Conservation (phyloP, 148 eudicot species). For the Amaranthus cruentus region DNA sequence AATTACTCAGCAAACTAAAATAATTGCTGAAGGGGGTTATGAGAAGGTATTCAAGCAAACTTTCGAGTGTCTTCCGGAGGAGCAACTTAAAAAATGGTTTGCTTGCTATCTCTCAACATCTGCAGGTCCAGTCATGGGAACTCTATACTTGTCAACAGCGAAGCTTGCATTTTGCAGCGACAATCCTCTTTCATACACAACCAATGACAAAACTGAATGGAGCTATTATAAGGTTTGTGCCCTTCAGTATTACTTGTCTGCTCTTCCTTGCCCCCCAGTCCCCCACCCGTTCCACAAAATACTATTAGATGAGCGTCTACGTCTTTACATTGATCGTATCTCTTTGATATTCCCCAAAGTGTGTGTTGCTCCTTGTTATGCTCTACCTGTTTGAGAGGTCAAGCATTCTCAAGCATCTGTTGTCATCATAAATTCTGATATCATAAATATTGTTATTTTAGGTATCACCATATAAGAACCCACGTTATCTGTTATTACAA, state of each 20-base stretch:
- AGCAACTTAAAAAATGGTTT: conserved; percentile 63
- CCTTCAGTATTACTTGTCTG: not conserved
- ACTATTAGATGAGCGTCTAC: not conserved
- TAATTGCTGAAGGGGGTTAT: conserved; percentile 90
- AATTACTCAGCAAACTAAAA: conserved; percentile 77
- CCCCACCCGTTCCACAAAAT: not conserved
- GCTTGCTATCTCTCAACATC: conserved; percentile 94
- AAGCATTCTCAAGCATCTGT: no score
- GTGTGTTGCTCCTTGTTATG: no score
- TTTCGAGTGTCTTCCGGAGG: conserved; percentile 76
- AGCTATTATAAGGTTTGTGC: conserved; percentile 75
- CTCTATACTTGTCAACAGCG: conserved; percentile 59
- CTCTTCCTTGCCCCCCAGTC: not conserved
- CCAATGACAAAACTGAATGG: conserved; percentile 59
- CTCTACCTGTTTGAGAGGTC: no score
- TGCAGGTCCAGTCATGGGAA: conserved; percentile 92
- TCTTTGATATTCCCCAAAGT: not conserved
- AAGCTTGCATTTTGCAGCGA: conserved; percentile 90
- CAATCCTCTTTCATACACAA: conserved; percentile 76
- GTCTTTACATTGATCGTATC: not conserved
- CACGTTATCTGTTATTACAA: no score
- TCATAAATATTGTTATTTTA: no score
- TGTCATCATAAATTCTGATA: no score
- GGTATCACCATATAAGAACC: no score
- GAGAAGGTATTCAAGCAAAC: conserved; percentile 78